Percentiles rank a stretch among this genome's conserved stretches.
Conservation (phyloP, 176 grass and related monocot genomes). For the Carex littledalei region DNA sequence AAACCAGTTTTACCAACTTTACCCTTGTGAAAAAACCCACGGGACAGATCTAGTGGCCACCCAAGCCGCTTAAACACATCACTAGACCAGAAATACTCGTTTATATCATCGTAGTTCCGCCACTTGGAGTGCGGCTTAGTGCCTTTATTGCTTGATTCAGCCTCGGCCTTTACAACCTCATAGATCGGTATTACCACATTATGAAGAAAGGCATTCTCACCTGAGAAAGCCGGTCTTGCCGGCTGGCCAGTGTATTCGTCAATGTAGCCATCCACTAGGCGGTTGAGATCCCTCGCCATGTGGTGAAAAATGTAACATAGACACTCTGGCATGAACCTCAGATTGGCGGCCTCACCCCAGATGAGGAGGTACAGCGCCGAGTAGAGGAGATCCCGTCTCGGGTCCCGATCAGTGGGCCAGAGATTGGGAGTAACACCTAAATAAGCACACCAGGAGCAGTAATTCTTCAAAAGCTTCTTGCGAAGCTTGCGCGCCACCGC, state of each 20-base stretch:
- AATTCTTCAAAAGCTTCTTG: constrained; percentile 84
- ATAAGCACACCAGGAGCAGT: constrained; percentile 78
- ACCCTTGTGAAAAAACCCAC: constrained; percentile 60
- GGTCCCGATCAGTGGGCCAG: constrained; percentile 34
- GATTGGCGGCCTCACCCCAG: constrained; percentile 94
- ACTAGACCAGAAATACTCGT: constrained; percentile 89
- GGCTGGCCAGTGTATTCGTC: constrained; percentile 44
- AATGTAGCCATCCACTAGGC: constrained; percentile 57
- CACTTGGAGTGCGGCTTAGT: constrained; percentile 69
- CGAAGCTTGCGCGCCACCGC: constrained; percentile 46
- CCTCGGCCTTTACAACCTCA: constrained; percentile 48
- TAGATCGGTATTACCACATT: constrained; percentile 62
- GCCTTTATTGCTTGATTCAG: constrained; percentile 47
- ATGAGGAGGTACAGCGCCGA: constrained; percentile 64
- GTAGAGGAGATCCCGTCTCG: constrained; percentile 72
- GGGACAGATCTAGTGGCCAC: constrained; percentile 69
- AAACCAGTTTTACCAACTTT: constrained; percentile 85
- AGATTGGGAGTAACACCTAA: constrained; percentile 50
- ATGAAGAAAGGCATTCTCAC: constrained; percentile 64
- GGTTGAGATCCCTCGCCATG: constrained; percentile 78
- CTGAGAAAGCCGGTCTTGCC: constrained; percentile 57
- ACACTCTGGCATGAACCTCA: constrained; percentile 86
- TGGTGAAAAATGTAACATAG: constrained; percentile 92
- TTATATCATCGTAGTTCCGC: constrained; percentile 94
- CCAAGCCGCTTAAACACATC: constrained; percentile 64